phyloP scores from a whole-genome alignment of 164 flowering plant genomes.

The Vitis riparia region DNA sequence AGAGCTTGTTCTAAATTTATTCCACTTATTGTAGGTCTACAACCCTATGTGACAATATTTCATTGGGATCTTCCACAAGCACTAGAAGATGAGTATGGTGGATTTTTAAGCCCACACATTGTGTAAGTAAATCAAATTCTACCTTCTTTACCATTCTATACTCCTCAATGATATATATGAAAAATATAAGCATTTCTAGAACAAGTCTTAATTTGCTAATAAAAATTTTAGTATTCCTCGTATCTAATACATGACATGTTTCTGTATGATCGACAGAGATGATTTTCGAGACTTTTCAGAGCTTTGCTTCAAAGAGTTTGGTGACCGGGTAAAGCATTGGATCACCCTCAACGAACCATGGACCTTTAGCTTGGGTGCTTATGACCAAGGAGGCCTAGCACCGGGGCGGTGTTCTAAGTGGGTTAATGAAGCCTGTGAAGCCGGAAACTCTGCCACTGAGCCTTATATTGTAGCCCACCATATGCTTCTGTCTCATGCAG shows the following conservation, averaged over 20 bases:
- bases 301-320: too few relatives aligned
- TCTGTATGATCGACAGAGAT: too few relatives aligned
- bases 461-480: conserved; percentile 28
- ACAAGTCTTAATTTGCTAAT: too few relatives aligned
- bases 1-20: too few relatives aligned
- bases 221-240: too few relatives aligned
- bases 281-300: too few relatives aligned
- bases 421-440: conserved; percentile 8
- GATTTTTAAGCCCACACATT: conserved; percentile 19
- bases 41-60: conserved; percentile 25
- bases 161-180: too few relatives aligned
- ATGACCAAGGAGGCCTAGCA: conserved; percentile 10
- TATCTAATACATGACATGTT: too few relatives aligned
- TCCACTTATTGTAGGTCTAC: conserved; percentile 7
- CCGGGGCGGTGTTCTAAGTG: conserved; percentile 29
- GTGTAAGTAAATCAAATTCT: conserved; percentile 17
- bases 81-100: conserved; percentile 29
- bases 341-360: too few relatives aligned
- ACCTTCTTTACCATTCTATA: too few relatives aligned
- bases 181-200: too few relatives aligned
- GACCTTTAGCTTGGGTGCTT: conserved; percentile 4
- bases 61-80: conserved; percentile 33
- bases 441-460: conserved; percentile 27
- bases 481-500: conserved; percentile 25
- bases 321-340: too few relatives aligned